Evolutionary conservation across 495 filamentous ascomycete species (phyloP).

Genomic region (Ascodesmis nigricans): DNA sequence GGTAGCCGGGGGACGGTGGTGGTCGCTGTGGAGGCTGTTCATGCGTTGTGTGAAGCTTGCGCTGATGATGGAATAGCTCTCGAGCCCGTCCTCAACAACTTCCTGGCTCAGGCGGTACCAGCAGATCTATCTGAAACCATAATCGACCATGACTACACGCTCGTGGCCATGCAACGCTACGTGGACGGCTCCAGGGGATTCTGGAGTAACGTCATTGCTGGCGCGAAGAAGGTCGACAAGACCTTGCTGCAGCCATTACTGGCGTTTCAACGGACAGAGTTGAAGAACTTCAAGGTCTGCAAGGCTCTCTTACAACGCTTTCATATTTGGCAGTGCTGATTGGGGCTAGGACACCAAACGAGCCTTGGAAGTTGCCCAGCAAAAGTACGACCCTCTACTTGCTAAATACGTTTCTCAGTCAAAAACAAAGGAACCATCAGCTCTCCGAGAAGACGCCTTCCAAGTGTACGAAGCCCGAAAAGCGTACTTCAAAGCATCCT

Average conservation of each 20-base stretch:
- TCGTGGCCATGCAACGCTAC: constrained; percentile 62
- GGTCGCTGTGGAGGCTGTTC: too few relatives aligned
- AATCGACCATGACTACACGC: constrained; percentile 85
- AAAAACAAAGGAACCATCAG: constrained; percentile 81
- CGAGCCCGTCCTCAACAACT: constrained; percentile 36
- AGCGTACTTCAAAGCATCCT: constrained; percentile 68
- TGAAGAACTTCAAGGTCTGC: constrained; percentile 40
- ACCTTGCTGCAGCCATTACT: constrained; percentile 62
- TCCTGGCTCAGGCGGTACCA: constrained; percentile 47
- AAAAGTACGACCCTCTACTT: constrained; percentile 55
- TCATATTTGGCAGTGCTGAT: not conserved
- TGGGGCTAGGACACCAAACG: constrained; percentile 45
- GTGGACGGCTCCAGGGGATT: constrained; percentile 67
- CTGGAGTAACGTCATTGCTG: constrained; percentile 52
- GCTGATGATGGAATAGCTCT: too few relatives aligned
- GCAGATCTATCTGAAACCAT: constrained; percentile 49
- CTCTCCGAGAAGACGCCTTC: constrained; percentile 84
- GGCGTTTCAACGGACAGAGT: constrained; percentile 49
- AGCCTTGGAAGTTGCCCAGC: constrained; percentile 55
- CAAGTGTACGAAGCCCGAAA: constrained; percentile 85
- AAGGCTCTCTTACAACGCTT: not conserved
- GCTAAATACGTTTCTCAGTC: constrained; percentile 61
- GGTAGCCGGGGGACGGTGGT: not conserved
- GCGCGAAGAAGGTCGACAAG: constrained; percentile 51
- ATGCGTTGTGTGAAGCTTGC: too few relatives aligned